phyloP scores from a whole-genome alignment of 495 filamentous ascomycete genomes.

The Aspergillus homomorphus region DNA sequence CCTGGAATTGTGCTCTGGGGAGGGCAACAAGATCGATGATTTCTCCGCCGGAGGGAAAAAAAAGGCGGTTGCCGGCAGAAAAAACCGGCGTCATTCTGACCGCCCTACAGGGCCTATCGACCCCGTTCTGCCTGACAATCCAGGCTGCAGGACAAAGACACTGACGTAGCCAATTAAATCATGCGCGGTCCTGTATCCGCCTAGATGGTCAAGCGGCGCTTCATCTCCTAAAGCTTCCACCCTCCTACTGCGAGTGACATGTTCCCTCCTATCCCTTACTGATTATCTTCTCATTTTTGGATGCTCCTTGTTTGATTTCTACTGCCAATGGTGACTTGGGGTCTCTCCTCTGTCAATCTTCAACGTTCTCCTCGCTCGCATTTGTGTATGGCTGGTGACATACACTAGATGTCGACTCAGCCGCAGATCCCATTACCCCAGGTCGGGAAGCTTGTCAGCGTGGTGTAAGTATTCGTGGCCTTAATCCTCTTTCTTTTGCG shows the following conservation, averaged over 20 bases:
- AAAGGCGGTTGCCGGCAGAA: slow-evolving; percentile 28
- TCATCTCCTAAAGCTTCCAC: slow-evolving; percentile 14
- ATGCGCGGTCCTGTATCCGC: slow-evolving; percentile 18
- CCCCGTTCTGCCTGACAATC: slow-evolving; percentile 17
- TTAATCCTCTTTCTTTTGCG: not conserved
- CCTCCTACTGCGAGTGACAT: slow-evolving; percentile 2
- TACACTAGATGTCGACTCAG: slow-evolving; percentile 48
- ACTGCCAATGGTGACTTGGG: slow-evolving; percentile 1
- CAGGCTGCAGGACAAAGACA: slow-evolving; percentile 17
- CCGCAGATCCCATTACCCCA: slow-evolving; percentile 44
- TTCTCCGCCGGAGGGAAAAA: slow-evolving; percentile 28
- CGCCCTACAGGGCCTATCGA: slow-evolving; percentile 7
- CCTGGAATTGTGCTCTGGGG: slow-evolving; percentile 6
- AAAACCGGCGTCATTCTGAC: slow-evolving; percentile 21
- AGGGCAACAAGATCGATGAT: slow-evolving; percentile 2
- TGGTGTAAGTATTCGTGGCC: slow-evolving; percentile 43
- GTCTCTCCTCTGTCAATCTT: slow-evolving; percentile 6
- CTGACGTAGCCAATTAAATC: slow-evolving; percentile 48
- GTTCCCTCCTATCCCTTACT: slow-evolving; percentile 17
- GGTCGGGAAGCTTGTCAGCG: slow-evolving; percentile 53
- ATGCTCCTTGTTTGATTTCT: slow-evolving; percentile 6
- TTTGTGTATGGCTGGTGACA: slow-evolving; percentile 41
- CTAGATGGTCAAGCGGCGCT: slow-evolving; percentile 18
- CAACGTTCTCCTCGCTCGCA: slow-evolving; percentile 19
- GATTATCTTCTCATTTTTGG: slow-evolving; percentile 12